Percentiles rank a stretch among this genome's conserved stretches.
Conservation (phyloP, 2,329 filamentous ascomycete species). For the Xylariaceae sp. region DNA sequence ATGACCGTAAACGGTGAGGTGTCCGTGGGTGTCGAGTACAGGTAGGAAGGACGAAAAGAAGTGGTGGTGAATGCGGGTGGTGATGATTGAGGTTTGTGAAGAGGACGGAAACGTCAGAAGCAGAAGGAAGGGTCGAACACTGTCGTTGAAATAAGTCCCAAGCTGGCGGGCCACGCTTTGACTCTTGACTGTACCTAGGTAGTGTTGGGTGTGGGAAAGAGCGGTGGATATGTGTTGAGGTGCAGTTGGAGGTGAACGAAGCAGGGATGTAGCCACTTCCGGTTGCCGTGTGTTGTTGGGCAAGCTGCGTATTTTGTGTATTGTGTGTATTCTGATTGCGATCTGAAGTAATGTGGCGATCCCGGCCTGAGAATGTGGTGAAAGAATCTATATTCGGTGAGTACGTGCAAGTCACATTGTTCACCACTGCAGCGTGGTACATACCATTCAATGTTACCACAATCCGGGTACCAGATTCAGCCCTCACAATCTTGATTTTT, state of each 20-base stretch:
- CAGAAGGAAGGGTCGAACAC: not conserved
- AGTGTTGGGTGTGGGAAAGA: conserved; percentile 25
- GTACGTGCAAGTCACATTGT: conserved; percentile 14
- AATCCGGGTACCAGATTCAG: too few species aligned
- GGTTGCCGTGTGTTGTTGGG: not conserved
- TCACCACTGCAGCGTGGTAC: not conserved
- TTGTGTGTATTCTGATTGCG: not conserved
- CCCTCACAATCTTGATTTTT: too few species aligned
- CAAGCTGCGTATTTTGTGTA: not conserved
- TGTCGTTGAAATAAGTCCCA: conserved; percentile 12
- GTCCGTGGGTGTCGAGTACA: not conserved
- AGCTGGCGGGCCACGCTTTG: conserved; percentile 15
- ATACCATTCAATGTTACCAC: too few species aligned
- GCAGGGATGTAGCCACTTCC: not conserved
- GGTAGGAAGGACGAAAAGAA: not conserved
- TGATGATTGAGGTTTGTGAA: conserved; percentile 3
- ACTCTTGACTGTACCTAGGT: conserved; percentile 8
- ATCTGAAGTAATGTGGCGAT: too few species aligned
- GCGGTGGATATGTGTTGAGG: conserved; percentile 22
- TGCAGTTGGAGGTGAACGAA: not conserved
- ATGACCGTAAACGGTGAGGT: not conserved
- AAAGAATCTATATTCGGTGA: not conserved
- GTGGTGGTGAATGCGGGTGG: not conserved
- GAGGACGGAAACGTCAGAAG: not conserved
- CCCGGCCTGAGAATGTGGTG: too few species aligned